Evolutionary conservation across 106 monocot genomes (phyloP).

Genomic region (Hemerocallis citrina): DNA sequence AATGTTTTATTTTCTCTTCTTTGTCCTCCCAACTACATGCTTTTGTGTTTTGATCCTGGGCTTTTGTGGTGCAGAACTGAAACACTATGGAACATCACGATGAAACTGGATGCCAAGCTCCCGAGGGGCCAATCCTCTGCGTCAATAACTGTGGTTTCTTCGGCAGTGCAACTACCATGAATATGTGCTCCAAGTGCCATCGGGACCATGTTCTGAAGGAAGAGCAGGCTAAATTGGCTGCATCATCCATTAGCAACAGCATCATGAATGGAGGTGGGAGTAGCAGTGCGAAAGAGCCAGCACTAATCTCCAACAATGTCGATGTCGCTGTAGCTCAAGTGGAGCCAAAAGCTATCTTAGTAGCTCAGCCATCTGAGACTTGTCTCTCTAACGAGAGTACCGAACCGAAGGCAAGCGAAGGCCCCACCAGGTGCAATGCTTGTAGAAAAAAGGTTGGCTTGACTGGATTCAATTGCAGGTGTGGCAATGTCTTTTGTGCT

Average conservation of each 20-base stretch:
- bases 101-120: slow-evolving; percentile 47
- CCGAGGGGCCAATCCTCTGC: slow-evolving; percentile 56
- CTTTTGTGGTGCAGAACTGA: background rate
- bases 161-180: slow-evolving; percentile 55
- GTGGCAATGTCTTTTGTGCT: slow-evolving; percentile 41
- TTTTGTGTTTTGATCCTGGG: too few species aligned
- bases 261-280: slow-evolving; percentile 27
- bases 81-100: slow-evolving; percentile 45
- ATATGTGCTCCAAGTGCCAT: slow-evolving; percentile 73
- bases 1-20: too few species aligned
- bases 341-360: slow-evolving; percentile 3
- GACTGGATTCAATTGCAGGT: slow-evolving; percentile 54
- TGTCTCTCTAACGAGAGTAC: background rate
- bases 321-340: slow-evolving; percentile 7
- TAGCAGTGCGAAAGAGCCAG: slow-evolving; percentile 11
- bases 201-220: slow-evolving; percentile 32
- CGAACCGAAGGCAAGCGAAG: slow-evolving; percentile 20
- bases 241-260: slow-evolving; percentile 34
- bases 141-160: slow-evolving; percentile 70
- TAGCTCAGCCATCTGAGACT: slow-evolving; percentile 8
- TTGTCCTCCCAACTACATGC: too few species aligned
- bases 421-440: slow-evolving; percentile 31
- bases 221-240: slow-evolving; percentile 30
- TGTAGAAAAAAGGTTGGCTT: slow-evolving; percentile 42
- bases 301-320: slow-evolving; percentile 1